phyloP scores from a whole-genome alignment of 495 filamentous ascomycete species.

The Xylaria flabelliformis region DNA sequence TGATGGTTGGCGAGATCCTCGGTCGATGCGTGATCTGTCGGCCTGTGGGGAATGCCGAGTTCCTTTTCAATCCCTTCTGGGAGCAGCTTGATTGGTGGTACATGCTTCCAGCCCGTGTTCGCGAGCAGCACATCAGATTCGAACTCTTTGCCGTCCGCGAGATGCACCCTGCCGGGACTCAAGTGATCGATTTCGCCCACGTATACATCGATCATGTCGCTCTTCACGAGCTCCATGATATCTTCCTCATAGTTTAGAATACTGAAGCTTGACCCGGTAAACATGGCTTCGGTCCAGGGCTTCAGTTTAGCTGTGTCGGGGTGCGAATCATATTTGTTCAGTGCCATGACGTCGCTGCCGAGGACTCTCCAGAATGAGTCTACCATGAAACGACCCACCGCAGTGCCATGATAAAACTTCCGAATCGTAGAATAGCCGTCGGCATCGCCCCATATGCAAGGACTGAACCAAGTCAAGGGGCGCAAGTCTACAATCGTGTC shows the following conservation, averaged over 20 bases:
- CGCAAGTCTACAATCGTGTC: constrained; percentile 34
- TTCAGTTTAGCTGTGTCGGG: constrained; percentile 65
- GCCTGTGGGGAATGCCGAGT: constrained; percentile 50
- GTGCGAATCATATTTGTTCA: constrained; percentile 62
- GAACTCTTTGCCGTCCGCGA: constrained; percentile 62
- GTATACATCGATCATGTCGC: constrained; percentile 64
- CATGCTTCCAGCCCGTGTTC: constrained; percentile 71
- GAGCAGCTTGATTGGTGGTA: constrained; percentile 67
- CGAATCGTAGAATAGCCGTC: constrained; percentile 47
- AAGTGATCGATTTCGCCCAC: constrained; percentile 67
- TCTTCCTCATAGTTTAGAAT: constrained; percentile 72
- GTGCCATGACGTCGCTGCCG: constrained; percentile 57
- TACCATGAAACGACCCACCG: constrained; percentile 67
- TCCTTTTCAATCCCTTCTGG: constrained; percentile 60
- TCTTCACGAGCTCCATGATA: constrained; percentile 64
- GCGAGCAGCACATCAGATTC: constrained; percentile 70
- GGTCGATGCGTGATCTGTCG: constrained; percentile 30
- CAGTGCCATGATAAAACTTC: constrained; percentile 66
- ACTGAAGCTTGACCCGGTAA: constrained; percentile 61
- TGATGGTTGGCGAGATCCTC: constrained; percentile 42
- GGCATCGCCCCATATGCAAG: constrained; percentile 45
- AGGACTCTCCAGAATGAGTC: constrained; percentile 70
- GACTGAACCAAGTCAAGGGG: constrained; percentile 44
- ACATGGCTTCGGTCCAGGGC: constrained; percentile 66
- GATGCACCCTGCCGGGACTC: constrained; percentile 55